A percentile compares a stretch with the other conserved stretches of the same genome.
phyloP scores from a whole-genome alignment of 306 rosid genomes.

The Ceratonia siliqua region DNA sequence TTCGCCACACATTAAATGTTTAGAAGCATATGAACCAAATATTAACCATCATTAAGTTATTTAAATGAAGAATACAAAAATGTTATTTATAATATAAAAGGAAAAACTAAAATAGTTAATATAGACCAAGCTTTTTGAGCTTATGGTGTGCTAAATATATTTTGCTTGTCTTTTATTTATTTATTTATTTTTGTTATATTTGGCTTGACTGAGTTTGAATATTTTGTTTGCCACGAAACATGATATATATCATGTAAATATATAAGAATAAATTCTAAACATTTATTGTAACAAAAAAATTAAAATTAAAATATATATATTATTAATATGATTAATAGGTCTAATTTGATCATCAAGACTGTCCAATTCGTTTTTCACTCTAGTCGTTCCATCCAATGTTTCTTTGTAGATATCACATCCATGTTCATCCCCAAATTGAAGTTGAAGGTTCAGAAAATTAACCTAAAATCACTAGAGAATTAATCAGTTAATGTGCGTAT shows the following conservation, averaged over 20 bases:
- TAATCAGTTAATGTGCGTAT: not conserved
- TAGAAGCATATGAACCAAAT: not conserved
- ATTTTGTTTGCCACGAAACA: not conserved
- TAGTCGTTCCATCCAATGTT: not conserved
- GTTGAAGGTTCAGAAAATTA: not conserved
- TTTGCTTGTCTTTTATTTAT: not conserved
- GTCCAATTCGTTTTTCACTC: not conserved
- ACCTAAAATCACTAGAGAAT: not conserved
- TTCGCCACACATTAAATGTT: not conserved
- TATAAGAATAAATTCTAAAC: not conserved
- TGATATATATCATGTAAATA: not conserved
- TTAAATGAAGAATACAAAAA: not conserved
- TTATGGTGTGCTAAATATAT: not conserved
- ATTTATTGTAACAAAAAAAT: too few relatives aligned
- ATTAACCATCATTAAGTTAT: not conserved
- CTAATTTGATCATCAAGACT: not conserved
- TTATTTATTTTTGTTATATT: too few relatives aligned
- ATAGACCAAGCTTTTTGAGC: not conserved
- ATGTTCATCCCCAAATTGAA: not conserved
- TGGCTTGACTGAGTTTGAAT: too few relatives aligned
- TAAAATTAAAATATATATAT: too few relatives aligned
- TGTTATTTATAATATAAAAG: not conserved
- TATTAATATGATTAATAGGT: too few relatives aligned
- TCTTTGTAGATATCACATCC: too few relatives aligned
- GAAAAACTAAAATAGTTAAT: too few relatives aligned